Evolutionary conservation across 352 stramenopile genomes (phyloP).

Genomic region (Pythium guiyangense): DNA sequence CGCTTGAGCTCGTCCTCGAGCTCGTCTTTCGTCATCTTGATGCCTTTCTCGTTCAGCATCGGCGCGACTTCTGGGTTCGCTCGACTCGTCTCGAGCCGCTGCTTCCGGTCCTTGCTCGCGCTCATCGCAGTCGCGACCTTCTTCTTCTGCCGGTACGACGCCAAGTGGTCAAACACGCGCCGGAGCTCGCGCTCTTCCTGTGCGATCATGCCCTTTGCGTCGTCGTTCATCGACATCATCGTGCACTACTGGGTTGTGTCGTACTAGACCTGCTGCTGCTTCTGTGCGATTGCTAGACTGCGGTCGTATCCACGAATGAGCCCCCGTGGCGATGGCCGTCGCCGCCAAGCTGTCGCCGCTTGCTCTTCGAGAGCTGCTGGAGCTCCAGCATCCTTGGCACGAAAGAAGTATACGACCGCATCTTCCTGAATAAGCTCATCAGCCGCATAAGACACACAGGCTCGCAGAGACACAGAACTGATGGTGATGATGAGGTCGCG

Average conservation of each 20-base stretch:
- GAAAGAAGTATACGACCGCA: no score
- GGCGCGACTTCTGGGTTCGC: constrained; percentile 69
- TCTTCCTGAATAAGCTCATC: no score
- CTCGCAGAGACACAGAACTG: no score
- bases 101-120: constrained; percentile 50
- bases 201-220: constrained; percentile 86
- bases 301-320: constrained; percentile 6
- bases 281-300: neutral
- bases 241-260: neutral
- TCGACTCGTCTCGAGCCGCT: constrained; percentile 50
- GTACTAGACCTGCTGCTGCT: neutral
- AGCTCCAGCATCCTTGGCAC: no score
- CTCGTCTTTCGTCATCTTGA: constrained; percentile 76
- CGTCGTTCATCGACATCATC: constrained; percentile 75
- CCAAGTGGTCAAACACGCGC: constrained; percentile 93
- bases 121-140: constrained; percentile 42
- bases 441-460: no score
- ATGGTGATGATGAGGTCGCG: no score
- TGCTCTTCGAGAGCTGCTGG: no score
- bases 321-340: neutral
- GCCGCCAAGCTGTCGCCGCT: no score
- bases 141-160: constrained; percentile 88
- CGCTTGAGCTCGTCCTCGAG: constrained; percentile 73
- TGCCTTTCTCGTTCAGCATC: constrained; percentile 72
- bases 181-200: constrained; percentile 95